phyloP scores from a whole-genome alignment of 805 yeast genomes.

The Yamadazyma olivae region DNA sequence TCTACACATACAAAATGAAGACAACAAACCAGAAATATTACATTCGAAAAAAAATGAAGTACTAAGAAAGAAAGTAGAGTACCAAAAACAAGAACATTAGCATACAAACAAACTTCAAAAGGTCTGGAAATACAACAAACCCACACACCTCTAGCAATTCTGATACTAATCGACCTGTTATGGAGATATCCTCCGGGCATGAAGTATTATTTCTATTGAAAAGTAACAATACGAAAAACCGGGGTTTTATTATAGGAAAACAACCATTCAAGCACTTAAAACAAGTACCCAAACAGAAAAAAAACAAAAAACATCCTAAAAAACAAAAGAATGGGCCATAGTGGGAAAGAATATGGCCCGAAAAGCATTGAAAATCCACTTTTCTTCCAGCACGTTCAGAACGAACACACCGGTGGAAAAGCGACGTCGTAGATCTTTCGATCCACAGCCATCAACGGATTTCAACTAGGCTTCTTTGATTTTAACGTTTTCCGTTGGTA shows the following conservation, averaged over 20 bases:
- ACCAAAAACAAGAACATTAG: too few relatives aligned
- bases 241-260: constrained; percentile 41
- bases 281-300: constrained; percentile 16
- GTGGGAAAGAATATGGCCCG: too few relatives aligned
- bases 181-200: constrained; percentile 48
- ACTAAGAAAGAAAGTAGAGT: too few relatives aligned
- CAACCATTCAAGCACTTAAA: constrained; percentile 19
- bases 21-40: too few relatives aligned
- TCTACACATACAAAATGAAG: too few relatives aligned
- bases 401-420: constrained; percentile 9
- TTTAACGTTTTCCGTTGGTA: constrained; percentile 26
- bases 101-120: too few relatives aligned
- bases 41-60: too few relatives aligned
- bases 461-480: constrained; percentile 11
- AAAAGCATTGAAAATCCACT: neutral
- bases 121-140: too few relatives aligned
- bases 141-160: too few relatives aligned
- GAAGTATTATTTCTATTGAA: constrained; percentile 42
- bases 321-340: constrained; percentile 17
- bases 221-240: constrained; percentile 45
- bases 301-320: constrained; percentile 9
- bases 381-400: constrained; percentile 14
- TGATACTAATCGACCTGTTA: too few relatives aligned
- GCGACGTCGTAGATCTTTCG: too few relatives aligned
- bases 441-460: neutral